Evolutionary conservation across 768 basidiomycete genomes (phyloP).

Genomic region (Boletales sp.): DNA sequence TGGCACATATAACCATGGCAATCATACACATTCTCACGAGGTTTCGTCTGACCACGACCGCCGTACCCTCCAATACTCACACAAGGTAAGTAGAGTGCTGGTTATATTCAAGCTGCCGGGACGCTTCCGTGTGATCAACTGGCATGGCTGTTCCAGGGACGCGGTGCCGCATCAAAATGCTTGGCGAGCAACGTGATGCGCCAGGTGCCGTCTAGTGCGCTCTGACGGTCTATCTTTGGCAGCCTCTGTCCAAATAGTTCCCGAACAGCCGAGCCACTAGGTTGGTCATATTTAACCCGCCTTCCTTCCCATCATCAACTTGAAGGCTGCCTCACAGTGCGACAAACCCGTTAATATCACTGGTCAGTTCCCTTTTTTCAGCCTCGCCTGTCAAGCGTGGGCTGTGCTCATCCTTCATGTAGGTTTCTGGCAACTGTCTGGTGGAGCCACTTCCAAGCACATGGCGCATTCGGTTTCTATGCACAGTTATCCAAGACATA

Average conservation of each 20-base stretch:
- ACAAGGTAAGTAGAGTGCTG: no score
- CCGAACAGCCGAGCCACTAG: not conserved
- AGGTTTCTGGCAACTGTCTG: not conserved
- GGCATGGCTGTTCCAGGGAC: not conserved
- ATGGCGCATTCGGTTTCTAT: not conserved
- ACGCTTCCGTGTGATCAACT: not conserved
- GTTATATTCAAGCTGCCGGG: no score
- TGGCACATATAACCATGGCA: no score
- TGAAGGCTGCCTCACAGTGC: not conserved
- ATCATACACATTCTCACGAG: no score
- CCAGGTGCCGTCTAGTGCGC: no score
- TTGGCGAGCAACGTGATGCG: no score
- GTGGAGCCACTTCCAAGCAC: slow-evolving; percentile 1
- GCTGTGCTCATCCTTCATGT: not conserved
- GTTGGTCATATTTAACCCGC: not conserved
- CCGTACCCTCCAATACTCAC: no score
- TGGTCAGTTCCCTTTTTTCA: slow-evolving; percentile 10
- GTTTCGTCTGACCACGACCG: no score
- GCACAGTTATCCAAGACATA: not conserved
- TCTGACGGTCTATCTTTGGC: slow-evolving; percentile 5
- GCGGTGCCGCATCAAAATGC: no score
- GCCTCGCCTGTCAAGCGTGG: not conserved
- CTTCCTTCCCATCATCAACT: not conserved
- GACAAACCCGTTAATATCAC: not conserved
- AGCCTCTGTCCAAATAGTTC: not conserved